phyloP scores from a whole-genome alignment of 495 filamentous ascomycete species.

The Penicillium atrosanguineum region DNA sequence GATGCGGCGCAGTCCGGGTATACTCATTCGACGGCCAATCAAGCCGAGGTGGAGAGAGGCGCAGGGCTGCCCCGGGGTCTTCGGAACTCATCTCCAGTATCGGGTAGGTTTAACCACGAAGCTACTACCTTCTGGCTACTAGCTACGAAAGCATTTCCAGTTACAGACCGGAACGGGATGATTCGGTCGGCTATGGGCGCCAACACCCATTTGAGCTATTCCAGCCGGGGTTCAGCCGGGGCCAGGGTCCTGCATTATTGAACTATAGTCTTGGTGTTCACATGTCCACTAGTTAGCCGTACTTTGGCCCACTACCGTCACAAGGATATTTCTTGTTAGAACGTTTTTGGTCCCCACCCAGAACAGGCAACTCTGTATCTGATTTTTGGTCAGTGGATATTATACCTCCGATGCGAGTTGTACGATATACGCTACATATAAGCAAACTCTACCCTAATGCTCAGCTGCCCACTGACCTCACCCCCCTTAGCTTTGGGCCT shows the following conservation, averaged over 20 bases:
- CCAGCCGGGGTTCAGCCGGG: too few relatives aligned
- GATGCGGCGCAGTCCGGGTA: conserved; percentile 6
- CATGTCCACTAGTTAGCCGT: not conserved
- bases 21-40: conserved; percentile 10
- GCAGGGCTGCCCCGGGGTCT: conserved; percentile 3
- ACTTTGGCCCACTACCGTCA: not conserved
- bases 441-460: not conserved
- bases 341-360: not conserved
- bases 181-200: too few relatives aligned
- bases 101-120: too few relatives aligned
- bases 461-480: not conserved
- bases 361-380: not conserved
- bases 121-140: too few relatives aligned
- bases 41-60: conserved; percentile 6
- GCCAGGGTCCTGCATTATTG: too few relatives aligned
- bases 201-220: too few relatives aligned
- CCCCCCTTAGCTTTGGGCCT: not conserved
- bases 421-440: not conserved
- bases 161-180: too few relatives aligned
- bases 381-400: not conserved
- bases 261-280: not conserved
- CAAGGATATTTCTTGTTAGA: too few relatives aligned
- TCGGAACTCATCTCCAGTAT: too few relatives aligned
- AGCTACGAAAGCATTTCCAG: too few relatives aligned
- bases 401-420: too few relatives aligned